phyloP scores from a whole-genome alignment of 1,139 yeast species.

The Saccharomyces hybrid region DNA sequence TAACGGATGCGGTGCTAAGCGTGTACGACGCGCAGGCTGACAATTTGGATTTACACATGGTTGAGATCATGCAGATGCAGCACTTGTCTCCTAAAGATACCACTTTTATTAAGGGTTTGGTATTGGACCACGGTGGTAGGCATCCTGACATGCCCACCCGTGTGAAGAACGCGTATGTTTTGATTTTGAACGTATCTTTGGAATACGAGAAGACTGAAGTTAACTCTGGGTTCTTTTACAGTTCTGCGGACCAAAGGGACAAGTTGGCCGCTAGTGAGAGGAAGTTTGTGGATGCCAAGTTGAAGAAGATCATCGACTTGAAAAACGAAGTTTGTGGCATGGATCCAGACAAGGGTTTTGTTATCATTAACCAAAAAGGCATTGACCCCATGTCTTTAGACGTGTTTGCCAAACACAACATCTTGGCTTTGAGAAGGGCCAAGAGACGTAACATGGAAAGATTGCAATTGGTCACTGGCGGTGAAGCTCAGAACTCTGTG shows the following conservation, averaged over 20 bases:
- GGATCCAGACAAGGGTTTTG: conserved; percentile 72
- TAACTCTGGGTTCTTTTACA: conserved; percentile 91
- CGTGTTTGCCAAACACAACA: conserved; percentile 85
- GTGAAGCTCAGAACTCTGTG: conserved; percentile 95
- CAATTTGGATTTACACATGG: conserved; percentile 86
- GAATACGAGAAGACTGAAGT: conserved; percentile 98
- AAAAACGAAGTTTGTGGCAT: conserved; percentile 86
- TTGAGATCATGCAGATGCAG: conserved; percentile 98
- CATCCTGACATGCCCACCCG: conserved; percentile 98
- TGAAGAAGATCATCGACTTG: conserved; percentile 83
- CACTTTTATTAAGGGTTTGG: conserved; percentile 77
- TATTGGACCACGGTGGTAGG: conserved; percentile 96
- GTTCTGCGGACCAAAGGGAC: conserved; percentile 93
- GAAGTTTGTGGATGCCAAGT: conserved; percentile 88
- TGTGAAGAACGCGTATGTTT: conserved; percentile 73
- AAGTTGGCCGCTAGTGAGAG: conserved; percentile 91
- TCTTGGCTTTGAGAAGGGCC: conserved; percentile 93
- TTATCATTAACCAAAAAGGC: conserved; percentile 95
- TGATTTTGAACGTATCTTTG: conserved; percentile 85
- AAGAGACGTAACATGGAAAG: conserved; percentile 99
- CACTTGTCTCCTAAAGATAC: conserved; percentile 83
- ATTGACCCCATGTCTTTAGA: conserved; percentile 98
- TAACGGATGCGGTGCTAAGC: conserved; percentile 89
- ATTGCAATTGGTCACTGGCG: conserved; percentile 91
- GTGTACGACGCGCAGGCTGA: conserved; percentile 50